phyloP scores from a whole-genome alignment of 140 eudicot species.

The Flaveria floridana region DNA sequence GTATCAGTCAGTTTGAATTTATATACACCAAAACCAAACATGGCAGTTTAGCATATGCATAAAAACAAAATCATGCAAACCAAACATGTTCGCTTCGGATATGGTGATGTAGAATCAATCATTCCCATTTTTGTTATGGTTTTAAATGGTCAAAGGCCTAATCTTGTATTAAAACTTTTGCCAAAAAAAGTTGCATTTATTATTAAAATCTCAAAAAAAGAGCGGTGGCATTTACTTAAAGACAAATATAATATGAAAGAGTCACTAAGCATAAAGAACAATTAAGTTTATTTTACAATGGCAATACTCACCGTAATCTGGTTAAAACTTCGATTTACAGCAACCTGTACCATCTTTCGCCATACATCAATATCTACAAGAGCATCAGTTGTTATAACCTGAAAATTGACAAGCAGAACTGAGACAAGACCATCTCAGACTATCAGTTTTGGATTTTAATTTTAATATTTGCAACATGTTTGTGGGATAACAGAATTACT shows the following conservation, averaged over 20 bases:
- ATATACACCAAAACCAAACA: neutral
- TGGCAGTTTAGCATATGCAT: neutral
- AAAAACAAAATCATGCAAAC: neutral
- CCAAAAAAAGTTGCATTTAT: neutral
- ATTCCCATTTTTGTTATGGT: neutral
- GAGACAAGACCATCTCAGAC: slow-evolving; percentile 8
- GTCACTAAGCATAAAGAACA: neutral
- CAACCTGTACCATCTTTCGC: slow-evolving; percentile 86
- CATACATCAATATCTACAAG: slow-evolving; percentile 66
- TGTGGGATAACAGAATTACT: slow-evolving; percentile 13
- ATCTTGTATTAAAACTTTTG: neutral
- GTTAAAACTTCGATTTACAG: slow-evolving; percentile 92
- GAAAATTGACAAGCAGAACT: slow-evolving; percentile 27
- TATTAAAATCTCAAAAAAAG: neutral
- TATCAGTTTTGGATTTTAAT: neutral
- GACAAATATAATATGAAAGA: slow-evolving; percentile 1
- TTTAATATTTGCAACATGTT: neutral
- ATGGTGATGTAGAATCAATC: neutral
- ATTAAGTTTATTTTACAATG: neutral
- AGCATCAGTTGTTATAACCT: slow-evolving; percentile 98
- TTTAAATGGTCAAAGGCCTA: slow-evolving; percentile 6
- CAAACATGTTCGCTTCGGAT: neutral
- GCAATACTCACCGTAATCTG: slow-evolving; percentile 79
- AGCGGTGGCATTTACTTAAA: neutral
- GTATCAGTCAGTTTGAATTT: neutral